Evolutionary conservation across 805 yeast genomes (phyloP), one percentile per base, ranked within the genome.

Genomic region (Candida odintsovae): DNA sequence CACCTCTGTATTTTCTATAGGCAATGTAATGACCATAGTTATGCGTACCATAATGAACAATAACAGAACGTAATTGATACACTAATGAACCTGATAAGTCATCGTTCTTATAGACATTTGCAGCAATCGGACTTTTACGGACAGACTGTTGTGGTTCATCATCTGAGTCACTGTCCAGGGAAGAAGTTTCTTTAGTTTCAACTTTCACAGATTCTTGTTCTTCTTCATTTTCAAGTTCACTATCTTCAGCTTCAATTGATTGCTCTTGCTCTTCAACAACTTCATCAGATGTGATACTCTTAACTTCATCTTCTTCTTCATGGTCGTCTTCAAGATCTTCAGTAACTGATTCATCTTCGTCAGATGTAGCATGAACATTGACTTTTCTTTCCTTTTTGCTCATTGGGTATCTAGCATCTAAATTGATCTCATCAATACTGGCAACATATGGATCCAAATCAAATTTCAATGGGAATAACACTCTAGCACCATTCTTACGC

Each of bases 21-120:
- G 95, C 89, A 50, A 92, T 86, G 62, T 92, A 92, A 65, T 92
- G 99, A n/a, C 99, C 99, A 62, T 89, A 94, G 57, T 92, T 90
- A 57, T 94, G 97, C 1, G 96, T 86, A 42, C 99, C 99, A 63
- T 84, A 90, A 65, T 92, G 99, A 1, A 92, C 82, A 40, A 92
- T 86, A 1, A 87, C 94, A 1, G 97, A 87, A 59, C 86, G 86
- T 50, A 92, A 72, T 36, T 80, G 74, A 63, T 92, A 92, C 3
- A 74, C 68, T 39, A 84, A 62, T 3, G 74, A 71, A 3, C 80
- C 49, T 9, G 37, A 4, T 20, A 36, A 13, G 11, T 36, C 25
- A 13, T 11, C 19, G 10, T 36, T 19, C 9, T 20, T 36, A 9
- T n/a, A 19, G n/a, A 36, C 16, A 20, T 36, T 19, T 13, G 25